Base-by-base conservation (phyloP, 176 grass and related monocot genomes). In the Tillandsia fasciculata region DNA sequence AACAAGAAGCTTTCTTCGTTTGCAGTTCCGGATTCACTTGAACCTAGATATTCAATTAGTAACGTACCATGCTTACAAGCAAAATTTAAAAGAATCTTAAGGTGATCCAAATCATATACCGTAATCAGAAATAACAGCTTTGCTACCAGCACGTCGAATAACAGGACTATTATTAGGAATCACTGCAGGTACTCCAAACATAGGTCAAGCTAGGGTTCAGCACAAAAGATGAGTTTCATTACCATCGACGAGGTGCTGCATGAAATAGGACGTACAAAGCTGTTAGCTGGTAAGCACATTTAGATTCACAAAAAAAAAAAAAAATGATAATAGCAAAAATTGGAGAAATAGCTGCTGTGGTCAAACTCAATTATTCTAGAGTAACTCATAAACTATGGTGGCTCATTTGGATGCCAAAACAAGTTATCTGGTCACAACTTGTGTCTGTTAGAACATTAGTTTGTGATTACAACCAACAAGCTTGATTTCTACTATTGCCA, bases 61-160 rank as follows among this genome's bases (percentile, higher is more conserved):
- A 20, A 59, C 5, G 52, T 13, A n/a, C 15, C 29, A 52, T 14
- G 67, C 65, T 11, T 29, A 1, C 26, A 50, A 59, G 33, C 51
- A 50, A 5, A 70, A 65, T 10, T 8, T 56, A 26, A n/a, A 51
- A 50, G 12, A 52, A 12, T 13, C 49, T 47, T 42, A 28, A 64
- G n/a, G 28, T 67, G 70, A 74, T 49, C 59, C 22, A 61, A 12
- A 61, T 52, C 10, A 72, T 57, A 13, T 73, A 48, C 42, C 50
- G 26, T 64, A 13, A 2, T 48, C 58, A 54, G 27, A 9, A 18
- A 65, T 33, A 26, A 50, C 48, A 80, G 79, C 57, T 73, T 75
- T 81, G 79, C 79, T 81, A 53, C 64, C 52, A 26, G 57, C 28
- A 52, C 79, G 79, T 24, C 79, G 79, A 70, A 81, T 17, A 53